phyloP scores from a whole-genome alignment of 345 rosid species.

The Eucalyptus polybractea region DNA sequence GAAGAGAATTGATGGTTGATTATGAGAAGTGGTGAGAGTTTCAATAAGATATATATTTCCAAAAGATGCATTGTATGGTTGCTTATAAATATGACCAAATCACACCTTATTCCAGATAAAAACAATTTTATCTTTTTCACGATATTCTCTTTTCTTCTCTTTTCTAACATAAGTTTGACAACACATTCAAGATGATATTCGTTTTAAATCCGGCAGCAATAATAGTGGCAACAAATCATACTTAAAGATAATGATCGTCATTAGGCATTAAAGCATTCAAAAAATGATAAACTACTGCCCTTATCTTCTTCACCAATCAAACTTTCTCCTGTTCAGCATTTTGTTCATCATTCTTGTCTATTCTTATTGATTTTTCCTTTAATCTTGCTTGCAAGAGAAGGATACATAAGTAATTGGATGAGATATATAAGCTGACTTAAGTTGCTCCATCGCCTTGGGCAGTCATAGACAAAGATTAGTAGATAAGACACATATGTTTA shows the following conservation, averaged over 20 bases:
- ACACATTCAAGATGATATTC: not conserved
- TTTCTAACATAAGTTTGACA: not conserved
- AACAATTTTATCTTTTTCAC: not conserved
- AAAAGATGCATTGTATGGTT: not conserved
- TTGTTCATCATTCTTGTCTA: not conserved
- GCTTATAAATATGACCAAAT: not conserved
- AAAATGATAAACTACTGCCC: not conserved
- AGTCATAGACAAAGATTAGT: not conserved
- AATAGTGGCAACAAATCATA: not conserved
- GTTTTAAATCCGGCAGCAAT: not conserved
- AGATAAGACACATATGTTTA: not conserved
- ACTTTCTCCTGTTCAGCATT: not conserved
- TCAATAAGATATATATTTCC: not conserved
- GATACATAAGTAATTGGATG: not conserved
- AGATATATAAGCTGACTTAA: not conserved
- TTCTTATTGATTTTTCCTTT: not conserved
- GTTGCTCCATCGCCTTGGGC: not conserved
- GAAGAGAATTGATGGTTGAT: not conserved
- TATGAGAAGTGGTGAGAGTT: not conserved
- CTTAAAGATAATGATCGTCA: not conserved
- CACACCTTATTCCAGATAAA: not conserved
- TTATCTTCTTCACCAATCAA: not conserved
- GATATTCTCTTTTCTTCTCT: not conserved
- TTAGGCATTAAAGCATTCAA: not conserved
- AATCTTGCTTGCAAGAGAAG: not conserved